phyloP scores from a whole-genome alignment of 192 early-diverging fungal genomes.

The Chytriomyces confervae region DNA sequence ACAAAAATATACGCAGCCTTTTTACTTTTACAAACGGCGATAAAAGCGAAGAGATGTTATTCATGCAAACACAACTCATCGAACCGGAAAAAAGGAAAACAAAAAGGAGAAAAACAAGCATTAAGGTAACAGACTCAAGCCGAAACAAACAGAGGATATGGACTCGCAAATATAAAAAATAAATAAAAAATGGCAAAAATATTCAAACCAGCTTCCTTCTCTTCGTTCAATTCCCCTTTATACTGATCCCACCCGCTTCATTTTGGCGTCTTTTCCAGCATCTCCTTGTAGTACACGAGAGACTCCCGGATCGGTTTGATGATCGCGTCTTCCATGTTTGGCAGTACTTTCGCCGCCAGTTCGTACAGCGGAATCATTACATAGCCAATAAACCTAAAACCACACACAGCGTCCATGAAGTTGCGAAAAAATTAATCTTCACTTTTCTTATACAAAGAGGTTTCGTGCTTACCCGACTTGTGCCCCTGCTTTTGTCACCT shows the following conservation, averaged over 20 bases:
- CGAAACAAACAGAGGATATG: too few relatives aligned
- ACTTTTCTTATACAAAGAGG: background rate
- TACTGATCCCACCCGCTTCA: background rate
- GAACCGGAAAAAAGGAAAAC: too few relatives aligned
- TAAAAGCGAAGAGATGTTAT: too few relatives aligned
- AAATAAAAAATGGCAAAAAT: background rate
- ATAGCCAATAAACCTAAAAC: conserved; percentile 57
- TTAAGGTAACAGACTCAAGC: too few relatives aligned
- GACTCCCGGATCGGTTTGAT: conserved; percentile 47
- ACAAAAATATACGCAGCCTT: too few relatives aligned
- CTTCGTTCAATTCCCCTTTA: too few relatives aligned
- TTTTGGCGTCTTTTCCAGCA: conserved; percentile 37
- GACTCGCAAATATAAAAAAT: background rate
- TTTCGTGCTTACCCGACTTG: conserved; percentile 43
- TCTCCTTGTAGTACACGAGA: conserved; percentile 46
- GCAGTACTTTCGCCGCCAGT: conserved; percentile 52
- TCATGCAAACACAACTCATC: too few relatives aligned
- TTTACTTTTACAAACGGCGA: too few relatives aligned
- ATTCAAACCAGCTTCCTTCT: background rate
- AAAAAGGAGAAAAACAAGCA: too few relatives aligned
- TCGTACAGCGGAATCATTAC: conserved; percentile 66
- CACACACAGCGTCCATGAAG: background rate
- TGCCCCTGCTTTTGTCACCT: conserved; percentile 60
- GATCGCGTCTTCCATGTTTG: conserved; percentile 52
- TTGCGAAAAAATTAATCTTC: background rate